Evolutionary conservation across 495 filamentous ascomycete genomes (phyloP).

Genomic region (Aspergillus olivimuriae): DNA sequence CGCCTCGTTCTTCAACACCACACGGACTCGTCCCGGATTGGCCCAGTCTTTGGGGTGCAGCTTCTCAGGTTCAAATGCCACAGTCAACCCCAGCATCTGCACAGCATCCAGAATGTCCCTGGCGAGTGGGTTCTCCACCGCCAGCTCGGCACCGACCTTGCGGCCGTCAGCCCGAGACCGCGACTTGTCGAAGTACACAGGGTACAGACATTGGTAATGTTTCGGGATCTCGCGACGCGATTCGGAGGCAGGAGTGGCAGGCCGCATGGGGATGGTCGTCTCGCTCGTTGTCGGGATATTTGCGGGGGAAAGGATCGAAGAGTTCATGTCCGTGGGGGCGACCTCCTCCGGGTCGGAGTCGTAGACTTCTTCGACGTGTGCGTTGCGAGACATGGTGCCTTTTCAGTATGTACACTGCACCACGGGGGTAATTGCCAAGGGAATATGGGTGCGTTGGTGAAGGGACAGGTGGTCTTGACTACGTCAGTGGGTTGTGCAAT

Average conservation of each 20-base stretch:
- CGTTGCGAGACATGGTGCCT: conserved; percentile 64
- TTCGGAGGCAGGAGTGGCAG: conserved; percentile 24
- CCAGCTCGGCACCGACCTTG: conserved; percentile 62
- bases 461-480: too few species aligned
- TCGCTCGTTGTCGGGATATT: conserved; percentile 21
- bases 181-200: conserved; percentile 81
- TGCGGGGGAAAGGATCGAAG: conserved; percentile 34
- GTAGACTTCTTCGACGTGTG: conserved; percentile 82
- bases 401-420: too few species aligned
- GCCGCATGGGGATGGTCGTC: conserved; percentile 28
- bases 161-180: conserved; percentile 73
- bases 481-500: too few species aligned
- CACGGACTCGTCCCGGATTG: conserved; percentile 85
- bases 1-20: conserved; percentile 58
- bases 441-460: too few species aligned
- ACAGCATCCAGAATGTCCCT: conserved; percentile 84
- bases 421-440: too few species aligned
- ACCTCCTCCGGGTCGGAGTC: conserved; percentile 72
- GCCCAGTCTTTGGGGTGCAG: conserved; percentile 95
- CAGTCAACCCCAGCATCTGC: conserved; percentile 61
- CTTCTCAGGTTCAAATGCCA: conserved; percentile 85
- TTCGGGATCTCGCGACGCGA: conserved; percentile 55
- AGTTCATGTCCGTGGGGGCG: conserved; percentile 62
- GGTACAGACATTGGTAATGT: conserved; percentile 83
- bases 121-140: conserved; percentile 81